A percentile compares a stretch with the other conserved stretches of the same genome.
Conservation (phyloP, 768 basidiomycete genomes). For the Tephrocybe sp. region DNA sequence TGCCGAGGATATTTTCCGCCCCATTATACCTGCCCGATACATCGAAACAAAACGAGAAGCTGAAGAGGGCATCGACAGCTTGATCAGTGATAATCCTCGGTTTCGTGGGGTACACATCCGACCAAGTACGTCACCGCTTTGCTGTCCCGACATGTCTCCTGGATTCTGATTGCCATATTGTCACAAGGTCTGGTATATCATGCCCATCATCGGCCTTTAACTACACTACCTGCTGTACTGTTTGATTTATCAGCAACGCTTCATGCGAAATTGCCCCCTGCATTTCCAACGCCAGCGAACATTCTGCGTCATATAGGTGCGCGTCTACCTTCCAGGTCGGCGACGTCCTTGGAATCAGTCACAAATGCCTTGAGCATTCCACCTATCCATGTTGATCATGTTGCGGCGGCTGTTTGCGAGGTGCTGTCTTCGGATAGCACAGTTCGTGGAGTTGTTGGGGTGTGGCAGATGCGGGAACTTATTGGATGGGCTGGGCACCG, state of each 20-base stretch:
- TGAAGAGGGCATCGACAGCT: conserved; percentile 64
- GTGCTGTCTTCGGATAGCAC: conserved; percentile 50
- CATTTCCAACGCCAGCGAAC: conserved; percentile 64
- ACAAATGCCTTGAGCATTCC: conserved; percentile 82
- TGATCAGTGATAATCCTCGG: conserved; percentile 41
- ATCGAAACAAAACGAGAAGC: conserved; percentile 95
- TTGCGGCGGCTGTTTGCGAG: conserved; percentile 80
- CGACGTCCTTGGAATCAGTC: conserved; percentile 59
- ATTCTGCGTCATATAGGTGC: conserved; percentile 56
- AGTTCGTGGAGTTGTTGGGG: conserved; percentile 67
- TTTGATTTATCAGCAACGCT: conserved; percentile 79
- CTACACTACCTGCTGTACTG: conserved; percentile 80
- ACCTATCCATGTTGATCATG: conserved; percentile 95
- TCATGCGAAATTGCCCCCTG: conserved; percentile 58
- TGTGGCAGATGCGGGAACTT: conserved; percentile 71
- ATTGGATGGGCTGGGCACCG: conserved; percentile 56
- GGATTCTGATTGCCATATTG: neutral
- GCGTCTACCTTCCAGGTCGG: conserved; percentile 24
- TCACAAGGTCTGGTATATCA: conserved; percentile 90
- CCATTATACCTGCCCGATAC: conserved; percentile 82
- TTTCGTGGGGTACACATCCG: conserved; percentile 81
- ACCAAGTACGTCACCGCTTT: conserved; percentile 76
- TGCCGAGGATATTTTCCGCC: conserved; percentile 91
- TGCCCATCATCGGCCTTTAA: conserved; percentile 88
- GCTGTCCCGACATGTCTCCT: conserved; percentile 4